Conservation (phyloP, 257 asterid genomes). For the Solanum appendiculatum region DNA sequence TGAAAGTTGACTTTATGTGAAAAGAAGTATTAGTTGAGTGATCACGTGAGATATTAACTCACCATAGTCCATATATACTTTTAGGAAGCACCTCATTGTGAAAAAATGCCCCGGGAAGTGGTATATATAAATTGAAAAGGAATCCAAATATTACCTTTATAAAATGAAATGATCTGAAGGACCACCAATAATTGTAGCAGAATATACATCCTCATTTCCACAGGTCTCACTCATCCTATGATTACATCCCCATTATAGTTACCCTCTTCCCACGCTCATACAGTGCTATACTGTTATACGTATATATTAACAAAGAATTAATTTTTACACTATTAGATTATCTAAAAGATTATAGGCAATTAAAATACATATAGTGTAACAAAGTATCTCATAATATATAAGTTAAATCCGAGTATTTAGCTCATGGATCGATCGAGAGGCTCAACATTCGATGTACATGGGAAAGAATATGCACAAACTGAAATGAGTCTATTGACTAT, state of each 20-base stretch:
- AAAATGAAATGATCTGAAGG: slow-evolving; percentile 6
- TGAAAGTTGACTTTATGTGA: no score
- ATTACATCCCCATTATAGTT: background rate
- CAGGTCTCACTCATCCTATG: slow-evolving; percentile 6
- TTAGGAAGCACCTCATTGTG: background rate
- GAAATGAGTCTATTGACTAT: background rate
- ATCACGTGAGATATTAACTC: no score
- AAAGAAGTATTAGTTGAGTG: no score
- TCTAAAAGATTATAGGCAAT: background rate
- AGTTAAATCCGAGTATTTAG: no score
- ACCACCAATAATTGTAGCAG: slow-evolving; percentile 15
- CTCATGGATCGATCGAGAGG: background rate
- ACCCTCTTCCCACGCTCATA: background rate
- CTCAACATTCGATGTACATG: background rate
- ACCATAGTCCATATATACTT: background rate
- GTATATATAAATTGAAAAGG: slow-evolving; percentile 14
- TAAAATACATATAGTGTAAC: background rate
- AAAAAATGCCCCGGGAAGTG: background rate
- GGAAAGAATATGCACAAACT: background rate
- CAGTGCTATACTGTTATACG: background rate
- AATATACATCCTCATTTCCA: slow-evolving; percentile 1
- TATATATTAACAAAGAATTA: background rate
- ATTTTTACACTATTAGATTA: background rate
- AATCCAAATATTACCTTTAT: slow-evolving; percentile 2
- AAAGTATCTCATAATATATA: no score